Evolutionary conservation across 2,329 filamentous ascomycete genomes (phyloP), one percentile per base, ranked within the genome.

Genomic region (Colletotrichum australisinense): DNA sequence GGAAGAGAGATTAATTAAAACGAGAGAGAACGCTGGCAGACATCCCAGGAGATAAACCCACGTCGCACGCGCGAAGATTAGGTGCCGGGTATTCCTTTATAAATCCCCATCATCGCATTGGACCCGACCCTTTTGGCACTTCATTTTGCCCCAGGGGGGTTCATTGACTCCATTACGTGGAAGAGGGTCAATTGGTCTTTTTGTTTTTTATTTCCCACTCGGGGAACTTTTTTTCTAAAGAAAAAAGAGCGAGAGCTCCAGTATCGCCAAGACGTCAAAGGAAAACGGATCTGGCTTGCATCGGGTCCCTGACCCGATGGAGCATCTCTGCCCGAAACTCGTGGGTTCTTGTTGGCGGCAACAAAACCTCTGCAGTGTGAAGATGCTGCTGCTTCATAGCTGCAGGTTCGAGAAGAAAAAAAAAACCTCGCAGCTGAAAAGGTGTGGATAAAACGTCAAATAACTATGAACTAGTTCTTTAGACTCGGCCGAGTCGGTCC

Each of bases 251-350:
- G 35, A 28, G 42, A 38, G 55, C 53, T 59, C 55, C 55, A 38
- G 59, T 22, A 46, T 42, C 42, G 66, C 66, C 70, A 73, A 73
- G 66, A 26, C 3, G 24, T 35, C 66, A 42, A 38, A 38, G 35
- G 35, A 35, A 59, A 52, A 69, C 38, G 59, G 59, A 55, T 69
- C 52, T 68, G 30, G 30, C 30, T 72, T 42, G 59, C 70, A 65
- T 69, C 60, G 60, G 70, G 26, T 49, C 70, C 59, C 59, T 69
- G 70, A 22, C 66, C 66, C 42, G 57, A 69, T 62, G 55, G 59
- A 73, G 66, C 55, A 69, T 35, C 66, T 60, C 55, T 55, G 66
- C 28, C 70, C 46, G 66, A 42, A 35, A 35, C 12, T 30, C 46
- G 42, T 64, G 62, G 66, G 52, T 49, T 68, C 26, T 35, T 35